These are phyloP conservation scores for Lathyrus oleraceus DNA, from an alignment of 306 rosid genomes.

Conservation along the genomic window DNA sequence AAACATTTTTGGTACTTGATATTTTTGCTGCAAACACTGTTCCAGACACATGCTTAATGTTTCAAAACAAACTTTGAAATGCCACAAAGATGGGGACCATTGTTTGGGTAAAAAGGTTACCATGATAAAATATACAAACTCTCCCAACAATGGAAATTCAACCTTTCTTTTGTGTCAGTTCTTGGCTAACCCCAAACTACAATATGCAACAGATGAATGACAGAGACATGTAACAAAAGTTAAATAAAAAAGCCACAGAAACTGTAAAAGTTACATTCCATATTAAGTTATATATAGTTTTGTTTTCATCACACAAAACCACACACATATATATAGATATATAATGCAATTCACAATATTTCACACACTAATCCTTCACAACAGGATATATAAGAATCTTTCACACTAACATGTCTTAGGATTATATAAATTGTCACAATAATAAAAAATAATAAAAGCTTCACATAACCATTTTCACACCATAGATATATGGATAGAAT, in stretches of 20 bases:
- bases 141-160: background rate
- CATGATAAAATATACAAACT: background rate
- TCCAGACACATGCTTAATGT: too few species aligned
- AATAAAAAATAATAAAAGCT: conserved; percentile 9
- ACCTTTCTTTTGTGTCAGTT: conserved; percentile 27
- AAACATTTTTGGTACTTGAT: too few species aligned
- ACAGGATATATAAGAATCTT: conserved; percentile 31
- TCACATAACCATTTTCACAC: conserved; percentile 37
- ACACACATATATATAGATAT: conserved; percentile 42
- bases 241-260: background rate
- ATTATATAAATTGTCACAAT: conserved; percentile 35
- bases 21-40: too few species aligned
- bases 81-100: conserved; percentile 3
- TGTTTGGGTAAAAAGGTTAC: conserved; percentile 20
- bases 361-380: conserved; percentile 47
- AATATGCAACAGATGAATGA: conserved; percentile 12
- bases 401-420: conserved; percentile 34
- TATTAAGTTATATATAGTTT: background rate
- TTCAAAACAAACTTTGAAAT: background rate
- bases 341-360: conserved; percentile 47
- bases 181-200: conserved; percentile 13
- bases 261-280: conserved; percentile 27
- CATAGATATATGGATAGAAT: conserved; percentile 42
- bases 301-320: conserved; percentile 32
- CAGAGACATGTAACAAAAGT: conserved; percentile 16